Percentiles rank a stretch among this genome's conserved stretches.
phyloP scores from a whole-genome alignment of 805 yeast species.

The Zygoascus tannicola region DNA sequence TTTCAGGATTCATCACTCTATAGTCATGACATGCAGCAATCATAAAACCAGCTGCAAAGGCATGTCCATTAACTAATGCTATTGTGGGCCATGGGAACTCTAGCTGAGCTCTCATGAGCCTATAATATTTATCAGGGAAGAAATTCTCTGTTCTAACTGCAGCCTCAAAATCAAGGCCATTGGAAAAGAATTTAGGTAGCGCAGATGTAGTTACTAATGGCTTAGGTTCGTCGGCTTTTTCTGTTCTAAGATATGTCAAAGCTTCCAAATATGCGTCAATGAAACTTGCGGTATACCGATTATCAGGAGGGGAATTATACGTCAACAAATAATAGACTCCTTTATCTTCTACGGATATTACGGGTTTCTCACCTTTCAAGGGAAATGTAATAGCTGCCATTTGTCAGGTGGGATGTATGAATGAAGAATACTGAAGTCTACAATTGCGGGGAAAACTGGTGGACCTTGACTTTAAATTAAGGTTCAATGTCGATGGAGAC shows the following conservation, averaged over 20 bases:
- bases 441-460: too few relatives aligned
- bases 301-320: conserved; percentile 29
- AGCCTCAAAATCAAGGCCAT: conserved; percentile 31
- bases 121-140: conserved; percentile 26
- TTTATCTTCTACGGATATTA: conserved; percentile 39
- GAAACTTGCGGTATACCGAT: conserved; percentile 27
- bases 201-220: conserved; percentile 32
- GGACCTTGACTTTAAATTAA: too few relatives aligned
- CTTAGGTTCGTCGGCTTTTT: conserved; percentile 17
- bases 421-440: too few relatives aligned
- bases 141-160: conserved; percentile 28
- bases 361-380: conserved; percentile 7
- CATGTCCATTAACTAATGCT: conserved; percentile 33
- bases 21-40: conserved; percentile 32
- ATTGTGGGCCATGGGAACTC: conserved; percentile 34
- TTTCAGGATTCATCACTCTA: conserved; percentile 31
- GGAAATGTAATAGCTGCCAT: conserved; percentile 8
- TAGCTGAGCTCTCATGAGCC: conserved; percentile 26
- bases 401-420: too few relatives aligned
- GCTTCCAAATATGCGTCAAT: conserved; percentile 28
- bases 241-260: conserved; percentile 22
- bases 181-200: conserved; percentile 30
- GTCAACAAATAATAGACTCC: conserved; percentile 25
- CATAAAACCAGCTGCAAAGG: conserved; percentile 35
- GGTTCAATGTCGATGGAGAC: too few relatives aligned